These are phyloP conservation scores for Fusarium nodosum DNA, from an alignment of 2,329 filamentous ascomycete genomes.

Conservation along the genomic window DNA sequence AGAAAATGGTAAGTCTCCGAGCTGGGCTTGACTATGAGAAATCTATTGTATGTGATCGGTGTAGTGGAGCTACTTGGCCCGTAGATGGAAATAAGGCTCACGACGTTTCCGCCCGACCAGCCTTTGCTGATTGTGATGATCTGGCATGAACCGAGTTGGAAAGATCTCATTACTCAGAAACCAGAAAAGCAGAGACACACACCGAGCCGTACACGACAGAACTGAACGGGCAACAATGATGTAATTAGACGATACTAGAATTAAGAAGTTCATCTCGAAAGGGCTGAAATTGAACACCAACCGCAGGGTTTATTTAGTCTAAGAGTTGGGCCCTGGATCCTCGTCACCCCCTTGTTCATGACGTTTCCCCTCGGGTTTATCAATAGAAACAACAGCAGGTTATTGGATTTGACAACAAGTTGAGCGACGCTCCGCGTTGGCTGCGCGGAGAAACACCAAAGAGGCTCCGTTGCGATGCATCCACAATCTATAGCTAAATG, in stretches of 20 bases:
- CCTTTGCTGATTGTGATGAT: not conserved
- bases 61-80: not conserved
- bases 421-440: not conserved
- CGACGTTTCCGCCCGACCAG: not conserved
- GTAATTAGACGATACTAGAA: slow-evolving; percentile 4
- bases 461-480: slow-evolving; percentile 27
- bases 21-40: not conserved
- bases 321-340: slow-evolving; percentile 10
- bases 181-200: not conserved
- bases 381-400: slow-evolving; percentile 35
- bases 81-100: not conserved
- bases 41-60: not conserved
- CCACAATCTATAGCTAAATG: slow-evolving; percentile 28
- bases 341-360: slow-evolving; percentile 25
- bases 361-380: slow-evolving; percentile 31
- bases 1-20: not conserved
- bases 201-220: slow-evolving; percentile 13
- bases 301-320: slow-evolving; percentile 7
- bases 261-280: not conserved
- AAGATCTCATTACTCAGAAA: slow-evolving; percentile 16
- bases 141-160: not conserved
- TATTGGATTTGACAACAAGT: slow-evolving; percentile 22
- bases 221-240: slow-evolving; percentile 25
- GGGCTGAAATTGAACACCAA: not conserved
- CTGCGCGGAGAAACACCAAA: slow-evolving; percentile 28